Evolutionary conservation across 2,329 filamentous ascomycete genomes (phyloP), one percentile per base, ranked within the genome.

Genomic region (Moelleriella libera): DNA sequence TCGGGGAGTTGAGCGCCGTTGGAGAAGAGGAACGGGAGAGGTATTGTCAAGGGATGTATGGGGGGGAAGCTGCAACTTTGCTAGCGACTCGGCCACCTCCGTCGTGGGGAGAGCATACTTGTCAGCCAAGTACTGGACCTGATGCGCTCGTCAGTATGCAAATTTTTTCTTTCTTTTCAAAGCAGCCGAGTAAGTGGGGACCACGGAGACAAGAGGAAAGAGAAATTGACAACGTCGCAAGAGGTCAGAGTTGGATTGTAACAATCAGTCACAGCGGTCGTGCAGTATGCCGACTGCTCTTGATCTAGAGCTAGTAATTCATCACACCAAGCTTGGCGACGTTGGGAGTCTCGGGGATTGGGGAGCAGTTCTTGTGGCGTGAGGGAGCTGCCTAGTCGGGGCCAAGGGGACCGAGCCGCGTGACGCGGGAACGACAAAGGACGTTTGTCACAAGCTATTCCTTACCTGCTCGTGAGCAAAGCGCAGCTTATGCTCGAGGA

Each of bases 241-340:
- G 45, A 47, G 43, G 43, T 47, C 52, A 58, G 47, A 54, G 45
- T 56, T 53, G 54, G 55, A 52, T 48, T 30, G 41, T 44, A 43
- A 39, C 57, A 68, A 65, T 84, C 80, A 70, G 73, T 85, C 82
- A 77, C 66, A 60, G 64, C 63, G 65, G 55, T 55, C 54, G 51
- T 49, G 52, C 69, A 72, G 71, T 64, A 58, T 51, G 53, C 52
- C 53, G 60, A 73, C 69, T 76, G 73, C 80, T 86, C 75, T 73
- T 82, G 83, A 85, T 87, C 83, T 87, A 87, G 83, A 88, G 83
- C 83, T 87, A 86, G 83, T 62, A 61, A 50, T 64, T 67, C 64
- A 67, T 67, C 64, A 67, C 62, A 53, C 55, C 60, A 9, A 56
- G 56, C 45, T 49, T 39, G 31, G 37, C 42, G 48, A 47, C 45